Base-by-base conservation (phyloP, 164 flowering plant species). In the Berberis vulgaris region DNA sequence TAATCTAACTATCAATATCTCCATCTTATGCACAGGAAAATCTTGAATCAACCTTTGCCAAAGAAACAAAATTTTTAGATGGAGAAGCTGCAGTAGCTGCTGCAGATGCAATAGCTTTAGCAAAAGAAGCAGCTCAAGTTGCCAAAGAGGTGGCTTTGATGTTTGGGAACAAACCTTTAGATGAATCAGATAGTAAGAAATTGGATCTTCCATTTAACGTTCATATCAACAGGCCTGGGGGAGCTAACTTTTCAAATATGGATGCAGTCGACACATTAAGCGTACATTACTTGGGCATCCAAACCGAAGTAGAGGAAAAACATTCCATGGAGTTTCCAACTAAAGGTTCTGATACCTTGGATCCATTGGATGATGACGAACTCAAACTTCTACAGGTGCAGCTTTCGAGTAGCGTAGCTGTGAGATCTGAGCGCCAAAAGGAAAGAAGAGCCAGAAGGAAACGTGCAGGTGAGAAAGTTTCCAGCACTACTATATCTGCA, bases 61-160 rank as follows among this genome's bases (percentile, higher is more conserved):
- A 75, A 4, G 88, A 88, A 75, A 66, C 71, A 60, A 81, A 84
- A 70, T 71, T 85, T 59, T 76, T 76, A 1, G 73, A 84, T 69
- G 86, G 86, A 69, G 95, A 90, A 64, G 89, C 95, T 54, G 75
- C 78, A 40, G 77, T 93, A 65, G 84, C 85, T 53, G 90, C 97
- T 60, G 87, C 92, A 56, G 96, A 91, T 76, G 96, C 96, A 7
- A 76, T 94, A 71, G 84, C 96, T 68, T 76, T 94, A 54, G 97
- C 99, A 43, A 88, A 85, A 72, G 93, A 89, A n/a, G 96, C 99
- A 26, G 79, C 80, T 39, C 79, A 85, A 71, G 79, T 80, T 78
- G 96, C 98, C 49, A 82, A 82, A 70, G 86, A 80, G 67, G 93
- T 89, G 3, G 89, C 83, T 1, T 49, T 74, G 63, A 75, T 86